phyloP scores from a whole-genome alignment of 1,284 basidiomycete genomes.

The Marasmius tenuissimus region DNA sequence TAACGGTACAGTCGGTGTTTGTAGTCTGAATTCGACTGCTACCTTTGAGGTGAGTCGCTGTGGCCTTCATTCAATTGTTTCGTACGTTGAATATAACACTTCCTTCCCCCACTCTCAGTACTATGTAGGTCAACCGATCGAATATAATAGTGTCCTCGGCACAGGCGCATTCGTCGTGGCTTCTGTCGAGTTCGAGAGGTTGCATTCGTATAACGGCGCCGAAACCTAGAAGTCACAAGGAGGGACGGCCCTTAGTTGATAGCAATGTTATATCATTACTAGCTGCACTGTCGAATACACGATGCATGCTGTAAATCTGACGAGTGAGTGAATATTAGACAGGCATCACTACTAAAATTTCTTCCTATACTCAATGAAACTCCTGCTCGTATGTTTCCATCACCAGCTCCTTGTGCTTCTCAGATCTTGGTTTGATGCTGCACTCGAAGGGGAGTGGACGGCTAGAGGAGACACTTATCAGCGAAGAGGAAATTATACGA shows the following conservation, averaged over 20 bases:
- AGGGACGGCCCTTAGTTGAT: not conserved
- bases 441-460: not conserved
- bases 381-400: no score
- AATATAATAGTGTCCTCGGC: conserved; percentile 5
- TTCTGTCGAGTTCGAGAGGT: conserved; percentile 8
- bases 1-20: conserved; percentile 4
- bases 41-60: conserved; percentile 3
- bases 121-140: conserved; percentile 6
- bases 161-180: conserved; percentile 8
- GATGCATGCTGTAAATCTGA: no score
- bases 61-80: not conserved
- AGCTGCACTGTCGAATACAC: no score
- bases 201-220: not conserved
- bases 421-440: not conserved
- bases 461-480: not conserved
- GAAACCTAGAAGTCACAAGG: not conserved
- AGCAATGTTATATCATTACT: no score
- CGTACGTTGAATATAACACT: not conserved
- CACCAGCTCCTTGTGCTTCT: not conserved
- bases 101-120: not conserved
- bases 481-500: not conserved
- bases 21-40: conserved; percentile 6
- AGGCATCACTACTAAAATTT: no score
- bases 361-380: no score
- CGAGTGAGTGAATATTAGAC: no score